Conservation (phyloP, 345 rosid species). For the Durio zibethinus region DNA sequence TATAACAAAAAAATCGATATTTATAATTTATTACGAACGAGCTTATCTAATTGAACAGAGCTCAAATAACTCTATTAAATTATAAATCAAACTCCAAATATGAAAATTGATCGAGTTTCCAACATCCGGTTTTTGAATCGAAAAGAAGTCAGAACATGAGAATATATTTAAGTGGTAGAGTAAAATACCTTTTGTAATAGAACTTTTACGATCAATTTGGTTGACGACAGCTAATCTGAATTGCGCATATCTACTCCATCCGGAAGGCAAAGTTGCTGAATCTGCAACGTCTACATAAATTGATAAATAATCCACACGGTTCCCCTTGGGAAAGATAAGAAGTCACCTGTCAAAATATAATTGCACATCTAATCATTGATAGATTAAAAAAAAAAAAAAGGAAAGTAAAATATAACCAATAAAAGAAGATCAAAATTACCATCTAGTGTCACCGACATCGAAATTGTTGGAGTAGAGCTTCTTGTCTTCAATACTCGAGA, state of each 20-base stretch:
- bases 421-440: constrained; percentile 36
- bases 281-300: constrained; percentile 86
- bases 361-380: background rate
- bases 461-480: constrained; percentile 70
- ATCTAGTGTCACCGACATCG: constrained; percentile 62
- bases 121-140: no score
- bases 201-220: constrained; percentile 50
- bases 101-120: no score
- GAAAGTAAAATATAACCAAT: background rate
- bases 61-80: no score
- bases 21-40: no score
- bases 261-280: constrained; percentile 55
- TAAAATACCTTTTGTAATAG: constrained; percentile 66
- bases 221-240: constrained; percentile 68
- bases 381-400: background rate
- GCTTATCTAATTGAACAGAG: no score
- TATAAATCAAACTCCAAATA: no score
- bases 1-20: no score
- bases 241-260: constrained; percentile 84
- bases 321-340: constrained; percentile 76
- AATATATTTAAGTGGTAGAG: no score
- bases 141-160: no score
- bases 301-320: constrained; percentile 74
- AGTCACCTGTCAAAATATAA: constrained; percentile 46
- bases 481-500: background rate